These are phyloP conservation scores for Lichina pygmaea DNA, from an alignment of 495 filamentous ascomycete species.

Conservation along the genomic window DNA sequence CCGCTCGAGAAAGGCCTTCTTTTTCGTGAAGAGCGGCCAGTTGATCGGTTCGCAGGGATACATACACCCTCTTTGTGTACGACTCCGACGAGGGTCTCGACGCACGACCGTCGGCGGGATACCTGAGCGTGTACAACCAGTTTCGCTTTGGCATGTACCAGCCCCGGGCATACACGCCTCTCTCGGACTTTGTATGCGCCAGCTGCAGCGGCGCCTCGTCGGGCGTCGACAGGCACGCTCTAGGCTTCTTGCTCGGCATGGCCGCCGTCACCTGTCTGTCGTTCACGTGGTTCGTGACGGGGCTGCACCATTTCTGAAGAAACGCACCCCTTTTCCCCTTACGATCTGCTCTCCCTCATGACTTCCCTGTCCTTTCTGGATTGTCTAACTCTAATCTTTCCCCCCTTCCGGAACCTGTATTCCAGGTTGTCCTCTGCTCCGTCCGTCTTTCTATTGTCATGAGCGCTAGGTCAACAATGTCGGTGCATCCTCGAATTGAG, in stretches of 20 bases:
- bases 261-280: slow-evolving; percentile 45
- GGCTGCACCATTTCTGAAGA: slow-evolving; percentile 12
- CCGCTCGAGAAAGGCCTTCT: not conserved
- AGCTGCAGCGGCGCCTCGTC: slow-evolving; percentile 50
- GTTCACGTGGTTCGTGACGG: slow-evolving; percentile 73
- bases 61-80: slow-evolving; percentile 65
- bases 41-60: slow-evolving; percentile 13
- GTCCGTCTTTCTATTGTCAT: too few species aligned
- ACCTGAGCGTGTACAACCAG: slow-evolving; percentile 33
- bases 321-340: not conserved
- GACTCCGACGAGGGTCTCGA: slow-evolving; percentile 38
- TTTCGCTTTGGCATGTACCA: slow-evolving; percentile 67
- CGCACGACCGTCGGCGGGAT: slow-evolving; percentile 39
- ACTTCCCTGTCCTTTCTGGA: too few species aligned
- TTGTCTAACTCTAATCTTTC: too few species aligned
- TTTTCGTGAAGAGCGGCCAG: not conserved
- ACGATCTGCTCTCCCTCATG: not conserved
- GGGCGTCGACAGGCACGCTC: slow-evolving; percentile 30
- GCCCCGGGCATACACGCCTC: slow-evolving; percentile 32
- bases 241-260: slow-evolving; percentile 55
- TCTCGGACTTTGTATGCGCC: slow-evolving; percentile 28
- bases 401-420: too few species aligned
- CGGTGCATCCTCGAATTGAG: too few species aligned
- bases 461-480: too few species aligned
- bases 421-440: too few species aligned